A percentile compares a stretch with the other conserved stretches of the same genome.
phyloP scores from a whole-genome alignment of 371 early-diverging fungal genomes.

The Basidiobolus meristosporus region DNA sequence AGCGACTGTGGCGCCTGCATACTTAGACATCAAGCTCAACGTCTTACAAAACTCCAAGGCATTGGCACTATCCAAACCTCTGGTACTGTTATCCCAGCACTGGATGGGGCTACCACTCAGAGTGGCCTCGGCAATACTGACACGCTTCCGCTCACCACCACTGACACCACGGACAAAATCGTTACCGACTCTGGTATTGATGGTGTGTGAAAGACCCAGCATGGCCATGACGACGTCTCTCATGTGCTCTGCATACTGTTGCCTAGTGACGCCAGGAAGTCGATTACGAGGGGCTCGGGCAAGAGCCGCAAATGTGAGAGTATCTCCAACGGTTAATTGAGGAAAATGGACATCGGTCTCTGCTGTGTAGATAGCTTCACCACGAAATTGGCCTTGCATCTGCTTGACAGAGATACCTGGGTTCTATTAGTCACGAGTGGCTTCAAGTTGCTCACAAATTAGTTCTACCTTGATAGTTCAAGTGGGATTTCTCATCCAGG shows the following conservation, averaged over 20 bases:
- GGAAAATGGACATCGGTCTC: constrained; percentile 54
- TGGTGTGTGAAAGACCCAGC: constrained; percentile 49
- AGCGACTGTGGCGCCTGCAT: constrained; percentile 33
- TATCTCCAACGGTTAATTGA: too few species aligned
- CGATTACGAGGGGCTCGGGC: too few species aligned
- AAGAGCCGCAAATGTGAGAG: too few species aligned
- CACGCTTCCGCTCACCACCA: constrained; percentile 78
- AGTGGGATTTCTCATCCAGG: too few species aligned
- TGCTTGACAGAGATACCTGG: too few species aligned
- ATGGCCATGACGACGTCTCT: constrained; percentile 57
- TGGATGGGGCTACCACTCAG: constrained; percentile 47
- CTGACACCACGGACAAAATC: constrained; percentile 64
- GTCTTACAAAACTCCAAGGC: constrained; percentile 58
- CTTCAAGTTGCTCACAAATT: too few species aligned
- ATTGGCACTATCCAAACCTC: constrained; percentile 79
- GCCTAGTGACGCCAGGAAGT: too few species aligned
- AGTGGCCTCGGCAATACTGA: constrained; percentile 73
- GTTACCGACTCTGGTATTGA: constrained; percentile 60
- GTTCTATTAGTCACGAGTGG: too few species aligned
- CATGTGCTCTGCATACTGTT: too few species aligned
- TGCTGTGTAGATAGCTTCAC: constrained; percentile 38
- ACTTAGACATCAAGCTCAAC: constrained; percentile 40
- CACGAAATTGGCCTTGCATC: constrained; percentile 20
- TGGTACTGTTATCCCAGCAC: constrained; percentile 73
- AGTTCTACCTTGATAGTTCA: too few species aligned